Evolutionary conservation across 2,329 filamentous ascomycete species (phyloP), one percentile per base, ranked within the genome.

Genomic region (Hypocrella siamensis): DNA sequence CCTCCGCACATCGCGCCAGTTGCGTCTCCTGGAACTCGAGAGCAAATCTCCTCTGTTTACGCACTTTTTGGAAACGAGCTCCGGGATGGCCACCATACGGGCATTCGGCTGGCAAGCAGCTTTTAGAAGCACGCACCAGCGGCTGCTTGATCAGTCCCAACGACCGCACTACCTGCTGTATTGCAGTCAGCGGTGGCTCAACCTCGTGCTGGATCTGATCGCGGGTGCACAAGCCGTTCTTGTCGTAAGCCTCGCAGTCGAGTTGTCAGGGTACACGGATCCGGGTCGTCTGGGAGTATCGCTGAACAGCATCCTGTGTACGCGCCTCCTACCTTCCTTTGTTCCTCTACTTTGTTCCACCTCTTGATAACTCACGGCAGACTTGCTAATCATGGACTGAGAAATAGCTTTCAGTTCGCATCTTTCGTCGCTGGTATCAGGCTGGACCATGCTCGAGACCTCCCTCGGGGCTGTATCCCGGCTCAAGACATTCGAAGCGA

Each of bases 101-200:
- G 63, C 67, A 2, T 70, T 70, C 35, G 58, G 60, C 3, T 74
- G 68, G 69, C 51, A 62, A 24, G 42, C 48, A 2, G 43, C 48
- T 5, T 56, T 60, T 33, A 47, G 56, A 19, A 40, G 55, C 18
- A 56, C 56, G 36, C 67, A 64, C 33, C 45, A 60, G n/a, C 37
- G 42, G 4, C 51, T 66, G 0, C 47, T 74, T 2, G 61, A 73
- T 36, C 44, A 49, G 9, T 67, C 66, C 0, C 68, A 73, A 38
- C 48, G 56, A 19, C 67, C 69, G 2, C 65, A 62, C 31, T 74
- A 74, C 40, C 53, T 70, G 2, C 49, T 73, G 5, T 64, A 57
- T 32, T 60, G 59, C 19, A 57, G 69, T 12, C 68, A 74, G 42
- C 54, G 65, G 25, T 74, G 68, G 68, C 46, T 69, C 0, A 58